phyloP scores from a whole-genome alignment of 805 yeast genomes.

The Kuraishia hungarica region DNA sequence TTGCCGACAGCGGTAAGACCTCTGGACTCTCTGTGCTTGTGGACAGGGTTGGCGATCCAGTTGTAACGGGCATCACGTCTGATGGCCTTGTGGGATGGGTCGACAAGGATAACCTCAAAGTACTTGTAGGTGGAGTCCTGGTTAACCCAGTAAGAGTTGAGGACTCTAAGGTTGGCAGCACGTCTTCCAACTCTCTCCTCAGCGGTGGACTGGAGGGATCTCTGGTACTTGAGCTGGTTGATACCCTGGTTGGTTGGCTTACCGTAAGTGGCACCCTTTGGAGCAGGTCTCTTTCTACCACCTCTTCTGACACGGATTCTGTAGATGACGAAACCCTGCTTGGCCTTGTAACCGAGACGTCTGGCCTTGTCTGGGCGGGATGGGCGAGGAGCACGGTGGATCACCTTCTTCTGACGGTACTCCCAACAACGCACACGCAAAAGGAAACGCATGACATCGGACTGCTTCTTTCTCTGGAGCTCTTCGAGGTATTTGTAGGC shows the following conservation, averaged over 20 bases:
- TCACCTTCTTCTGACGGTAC: conserved; percentile 97
- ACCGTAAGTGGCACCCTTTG: conserved; percentile 99
- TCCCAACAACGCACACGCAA: conserved; percentile 99
- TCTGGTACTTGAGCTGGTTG: conserved; percentile 98
- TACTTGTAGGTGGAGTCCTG: conserved; percentile 99
- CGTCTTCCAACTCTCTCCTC: conserved; percentile 99
- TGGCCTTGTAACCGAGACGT: conserved; percentile 99
- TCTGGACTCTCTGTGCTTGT: conserved; percentile 99
- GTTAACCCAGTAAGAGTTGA: conserved; percentile 99
- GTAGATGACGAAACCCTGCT: conserved; percentile 98
- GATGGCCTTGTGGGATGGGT: conserved; percentile 97
- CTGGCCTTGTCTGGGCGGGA: conserved; percentile 99
- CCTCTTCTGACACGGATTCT: conserved; percentile 99
- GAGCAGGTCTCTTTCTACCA: conserved; percentile 99
- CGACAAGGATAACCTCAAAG: conserved; percentile 96
- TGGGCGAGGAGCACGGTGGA: conserved; percentile 98
- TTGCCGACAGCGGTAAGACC: conserved; percentile 97
- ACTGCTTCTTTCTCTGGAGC: conserved; percentile 99
- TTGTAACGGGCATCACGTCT: conserved; percentile 97
- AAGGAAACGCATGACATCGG: conserved; percentile 98
- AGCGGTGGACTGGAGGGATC: conserved; percentile 95
- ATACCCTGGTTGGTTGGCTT: conserved; percentile 99
- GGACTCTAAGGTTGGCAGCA: conserved; percentile 97
- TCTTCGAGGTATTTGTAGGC: conserved; percentile 99
- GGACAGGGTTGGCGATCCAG: conserved; percentile 99